Evolutionary conservation across 371 early-diverging fungal genomes (phyloP).

Genomic region (Mortierella sp.): DNA sequence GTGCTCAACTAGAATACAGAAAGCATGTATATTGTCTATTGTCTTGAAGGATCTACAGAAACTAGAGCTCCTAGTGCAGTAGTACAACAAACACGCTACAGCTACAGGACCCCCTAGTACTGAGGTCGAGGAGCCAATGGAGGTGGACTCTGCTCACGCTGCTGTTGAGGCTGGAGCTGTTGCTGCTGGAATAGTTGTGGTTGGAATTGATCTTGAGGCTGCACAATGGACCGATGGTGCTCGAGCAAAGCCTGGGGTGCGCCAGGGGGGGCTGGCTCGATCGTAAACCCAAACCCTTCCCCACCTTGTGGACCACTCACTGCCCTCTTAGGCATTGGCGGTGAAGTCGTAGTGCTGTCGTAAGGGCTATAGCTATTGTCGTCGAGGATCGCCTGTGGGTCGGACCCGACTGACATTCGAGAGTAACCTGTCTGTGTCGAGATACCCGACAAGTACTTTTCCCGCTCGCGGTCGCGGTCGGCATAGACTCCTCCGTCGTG

Average conservation of each 20-base stretch:
- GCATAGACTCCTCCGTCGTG: background rate
- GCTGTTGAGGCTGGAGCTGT: background rate
- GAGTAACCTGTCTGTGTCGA: slow-evolving; percentile 22
- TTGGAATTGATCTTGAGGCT: background rate
- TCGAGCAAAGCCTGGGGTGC: slow-evolving; percentile 38
- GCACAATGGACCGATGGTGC: background rate
- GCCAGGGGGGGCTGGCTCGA: slow-evolving; percentile 19
- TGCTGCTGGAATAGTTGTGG: background rate
- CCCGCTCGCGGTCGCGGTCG: background rate
- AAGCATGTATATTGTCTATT: background rate
- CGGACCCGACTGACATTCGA: background rate
- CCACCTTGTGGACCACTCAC: slow-evolving; percentile 40
- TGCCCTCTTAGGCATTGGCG: slow-evolving; percentile 25
- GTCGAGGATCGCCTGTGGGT: slow-evolving; percentile 5
- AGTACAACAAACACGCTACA: too few species aligned
- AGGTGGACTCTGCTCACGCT: slow-evolving; percentile 1
- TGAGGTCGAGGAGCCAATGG: background rate
- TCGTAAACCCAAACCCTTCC: slow-evolving; percentile 10
- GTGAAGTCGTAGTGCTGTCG: background rate
- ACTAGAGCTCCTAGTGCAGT: background rate
- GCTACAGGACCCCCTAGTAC: too few species aligned
- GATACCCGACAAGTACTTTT: slow-evolving; percentile 12
- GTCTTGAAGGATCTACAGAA: background rate
- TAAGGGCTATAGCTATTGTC: background rate
- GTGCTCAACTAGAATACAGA: slow-evolving; percentile 11